Base-by-base conservation (phyloP, 129 eudicot species). In the Solidago caesia region DNA sequence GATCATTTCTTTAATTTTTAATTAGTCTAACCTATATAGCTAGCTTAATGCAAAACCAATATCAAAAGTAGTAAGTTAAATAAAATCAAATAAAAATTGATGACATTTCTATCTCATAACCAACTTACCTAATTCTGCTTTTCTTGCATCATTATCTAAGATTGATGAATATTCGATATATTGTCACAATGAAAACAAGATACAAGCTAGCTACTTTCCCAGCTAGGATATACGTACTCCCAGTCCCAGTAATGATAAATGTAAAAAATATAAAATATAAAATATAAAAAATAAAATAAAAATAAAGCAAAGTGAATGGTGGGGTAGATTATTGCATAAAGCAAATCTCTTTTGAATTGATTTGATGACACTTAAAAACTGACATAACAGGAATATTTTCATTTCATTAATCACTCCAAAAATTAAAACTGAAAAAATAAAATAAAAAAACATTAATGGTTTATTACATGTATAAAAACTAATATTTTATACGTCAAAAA, bases 311-410 rank as follows among this genome's bases (percentile, higher is more conserved):
- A 33, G 58, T 68, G 72, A 6, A 67, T 5, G 44, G 47, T 68
- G 72, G 72, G 70, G 57, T 46, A 9, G 71, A 53, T 67, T 44
- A 67, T 15, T 67, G 55, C 71, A 64, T 64, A 64, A 45, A 59
- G 41, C 48, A 64, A 41, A 75, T 75, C 71, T 64, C 72, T 75
- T 75, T 75, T 64, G 29, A 64, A 8, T 75, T 75, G 79, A 75
- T 75, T 64, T 75, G 79, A 75, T 64, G 44, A 75, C 64, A 75
- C 79, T 51, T 64, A 74, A 62, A 74, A 74, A 39, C 43, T 52
- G 65, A 51, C 52, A 64, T 64, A 71, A 71, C 76, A 57, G 6
- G 72, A 75, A 65, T 75, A 56, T 53, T 65, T 9, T 64, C 41
- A 71, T 71, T 29, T 57, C 65, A 64, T 65, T 65, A 75, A 65